phyloP scores from a whole-genome alignment of 2,329 filamentous ascomycete genomes.

The Monosporascus sp. region DNA sequence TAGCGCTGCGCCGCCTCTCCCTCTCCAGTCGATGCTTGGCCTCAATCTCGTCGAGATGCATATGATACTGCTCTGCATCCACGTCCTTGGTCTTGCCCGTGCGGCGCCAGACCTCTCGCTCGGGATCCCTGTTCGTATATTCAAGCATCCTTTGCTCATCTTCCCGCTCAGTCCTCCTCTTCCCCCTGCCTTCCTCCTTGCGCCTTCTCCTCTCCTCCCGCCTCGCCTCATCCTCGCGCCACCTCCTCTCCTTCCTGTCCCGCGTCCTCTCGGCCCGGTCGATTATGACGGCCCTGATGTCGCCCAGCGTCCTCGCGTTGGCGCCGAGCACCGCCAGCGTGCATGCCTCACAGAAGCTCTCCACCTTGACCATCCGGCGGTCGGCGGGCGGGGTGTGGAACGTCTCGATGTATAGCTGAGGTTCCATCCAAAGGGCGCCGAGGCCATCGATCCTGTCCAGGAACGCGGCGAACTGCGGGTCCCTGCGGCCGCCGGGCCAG shows the following conservation, averaged over 20 bases:
- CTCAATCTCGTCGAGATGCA: background rate
- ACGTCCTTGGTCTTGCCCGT: background rate
- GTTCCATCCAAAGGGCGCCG: constrained; percentile 34
- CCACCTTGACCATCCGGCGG: constrained; percentile 21
- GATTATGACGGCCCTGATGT: constrained; percentile 39
- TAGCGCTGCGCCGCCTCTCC: too few species aligned
- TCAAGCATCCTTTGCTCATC: background rate
- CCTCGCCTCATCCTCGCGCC: background rate
- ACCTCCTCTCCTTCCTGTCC: background rate
- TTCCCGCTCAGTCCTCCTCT: background rate
- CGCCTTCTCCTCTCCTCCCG: background rate
- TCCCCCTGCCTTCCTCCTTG: background rate
- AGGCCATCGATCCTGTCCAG: constrained; percentile 28
- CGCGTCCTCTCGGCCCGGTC: constrained; percentile 28
- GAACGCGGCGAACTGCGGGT: constrained; percentile 19
- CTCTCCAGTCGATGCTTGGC: background rate
- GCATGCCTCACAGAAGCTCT: constrained; percentile 46
- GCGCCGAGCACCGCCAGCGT: constrained; percentile 44
- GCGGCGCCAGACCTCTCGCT: background rate
- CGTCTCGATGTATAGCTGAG: constrained; percentile 26
- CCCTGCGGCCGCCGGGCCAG: constrained; percentile 5
- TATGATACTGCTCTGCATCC: background rate
- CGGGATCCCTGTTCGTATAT: background rate
- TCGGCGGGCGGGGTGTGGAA: constrained; percentile 29
- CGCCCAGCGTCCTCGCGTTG: constrained; percentile 33